These are phyloP conservation scores for Fusarium coffeatum DNA, from an alignment of 2,329 filamentous ascomycete genomes.

Conservation along the genomic window DNA sequence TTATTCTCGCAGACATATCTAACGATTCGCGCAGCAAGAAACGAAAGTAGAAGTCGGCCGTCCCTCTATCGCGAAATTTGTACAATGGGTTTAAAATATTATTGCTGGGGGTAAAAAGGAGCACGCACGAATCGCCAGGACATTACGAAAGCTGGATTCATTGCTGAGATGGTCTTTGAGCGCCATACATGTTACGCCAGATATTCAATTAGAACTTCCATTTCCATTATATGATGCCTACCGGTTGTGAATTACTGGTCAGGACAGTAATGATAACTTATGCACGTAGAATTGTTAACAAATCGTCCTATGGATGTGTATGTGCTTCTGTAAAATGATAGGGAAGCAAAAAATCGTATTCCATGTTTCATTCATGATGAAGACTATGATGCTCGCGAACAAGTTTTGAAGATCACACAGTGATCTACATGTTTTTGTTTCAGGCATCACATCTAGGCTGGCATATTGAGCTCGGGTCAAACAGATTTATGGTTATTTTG, in stretches of 20 bases:
- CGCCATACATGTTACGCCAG: neutral
- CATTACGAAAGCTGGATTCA: neutral
- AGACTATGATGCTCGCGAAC: neutral
- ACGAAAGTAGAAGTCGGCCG: constrained; percentile 31
- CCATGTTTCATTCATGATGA: neutral
- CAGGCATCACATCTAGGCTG: constrained; percentile 2
- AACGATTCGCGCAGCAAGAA: constrained; percentile 39
- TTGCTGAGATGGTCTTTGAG: neutral
- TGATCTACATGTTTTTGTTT: constrained; percentile 6
- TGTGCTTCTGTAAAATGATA: neutral
- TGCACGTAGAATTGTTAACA: neutral
- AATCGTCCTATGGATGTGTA: too few species aligned
- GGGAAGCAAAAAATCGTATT: neutral
- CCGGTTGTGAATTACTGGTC: neutral
- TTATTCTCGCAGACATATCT: constrained; percentile 7
- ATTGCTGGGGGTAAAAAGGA: neutral
- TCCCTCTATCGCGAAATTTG: neutral
- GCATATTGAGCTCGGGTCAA: neutral
- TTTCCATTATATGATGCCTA: neutral
- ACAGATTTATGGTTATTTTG: constrained; percentile 16
- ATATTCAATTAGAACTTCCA: neutral
- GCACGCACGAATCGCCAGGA: constrained; percentile 3
- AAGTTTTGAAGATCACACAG: neutral
- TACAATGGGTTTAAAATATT: constrained; percentile 2
- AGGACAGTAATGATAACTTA: neutral